Conservation (phyloP, 2,329 filamentous ascomycete genomes). For the Penicillium sp. region DNA sequence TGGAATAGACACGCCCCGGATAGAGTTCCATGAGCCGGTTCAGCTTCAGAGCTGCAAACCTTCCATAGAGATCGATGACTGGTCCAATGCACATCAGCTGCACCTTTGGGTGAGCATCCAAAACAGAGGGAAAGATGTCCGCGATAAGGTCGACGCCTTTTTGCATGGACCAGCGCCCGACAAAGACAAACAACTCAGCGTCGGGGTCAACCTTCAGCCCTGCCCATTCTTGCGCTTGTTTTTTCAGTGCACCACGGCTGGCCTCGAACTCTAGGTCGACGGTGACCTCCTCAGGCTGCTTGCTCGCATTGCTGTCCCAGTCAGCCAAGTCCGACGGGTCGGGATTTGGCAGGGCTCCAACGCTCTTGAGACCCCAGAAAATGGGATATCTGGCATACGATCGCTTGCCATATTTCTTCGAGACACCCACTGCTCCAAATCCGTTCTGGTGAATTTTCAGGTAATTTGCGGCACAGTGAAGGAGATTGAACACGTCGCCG, state of each 20-base stretch:
- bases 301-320: slow-evolving; percentile 50
- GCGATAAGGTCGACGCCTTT: slow-evolving; percentile 62
- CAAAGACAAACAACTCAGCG: slow-evolving; percentile 59
- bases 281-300: slow-evolving; percentile 47
- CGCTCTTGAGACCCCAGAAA: slow-evolving; percentile 57
- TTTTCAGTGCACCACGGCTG: slow-evolving; percentile 46
- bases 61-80: slow-evolving; percentile 59
- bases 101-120: slow-evolving; percentile 52
- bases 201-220: slow-evolving; percentile 54
- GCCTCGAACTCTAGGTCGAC: slow-evolving; percentile 51
- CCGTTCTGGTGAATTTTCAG: slow-evolving; percentile 58
- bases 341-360: slow-evolving; percentile 57
- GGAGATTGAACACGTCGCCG: slow-evolving; percentile 59
- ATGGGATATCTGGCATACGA: slow-evolving; percentile 60
- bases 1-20: slow-evolving; percentile 56
- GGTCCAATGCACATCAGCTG: slow-evolving; percentile 58
- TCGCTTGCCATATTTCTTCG: slow-evolving; percentile 59
- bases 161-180: slow-evolving; percentile 60
- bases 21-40: slow-evolving; percentile 57
- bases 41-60: slow-evolving; percentile 58
- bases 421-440: slow-evolving; percentile 61
- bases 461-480: slow-evolving; percentile 58
- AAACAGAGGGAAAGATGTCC: slow-evolving; percentile 58
- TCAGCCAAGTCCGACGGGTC: slow-evolving; percentile 57
- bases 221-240: slow-evolving; percentile 60